Conservation (phyloP, 108 stramenopile genomes). For the Cyclostephanos tholiformis region DNA sequence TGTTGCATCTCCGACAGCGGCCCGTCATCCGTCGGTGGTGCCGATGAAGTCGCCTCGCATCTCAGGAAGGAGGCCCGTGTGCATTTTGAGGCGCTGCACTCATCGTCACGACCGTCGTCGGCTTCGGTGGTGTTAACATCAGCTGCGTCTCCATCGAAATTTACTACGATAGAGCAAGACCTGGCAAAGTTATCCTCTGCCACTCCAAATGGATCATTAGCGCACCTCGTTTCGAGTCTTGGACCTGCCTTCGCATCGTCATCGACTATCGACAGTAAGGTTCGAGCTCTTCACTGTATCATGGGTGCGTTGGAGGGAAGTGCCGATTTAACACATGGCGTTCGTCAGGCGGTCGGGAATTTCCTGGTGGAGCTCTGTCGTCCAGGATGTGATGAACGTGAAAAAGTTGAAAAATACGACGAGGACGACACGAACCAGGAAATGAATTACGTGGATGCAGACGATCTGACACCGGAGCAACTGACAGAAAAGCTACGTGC, state of each 20-base stretch:
- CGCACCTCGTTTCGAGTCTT: constrained; percentile 36
- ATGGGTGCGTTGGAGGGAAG: constrained; percentile 51
- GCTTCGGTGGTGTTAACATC: not conserved
- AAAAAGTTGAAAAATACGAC: constrained; percentile 31
- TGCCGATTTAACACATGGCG: constrained; percentile 36
- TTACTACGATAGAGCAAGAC: constrained; percentile 36
- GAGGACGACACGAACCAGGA: not conserved
- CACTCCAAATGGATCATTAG: constrained; percentile 53
- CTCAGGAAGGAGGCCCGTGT: constrained; percentile 26
- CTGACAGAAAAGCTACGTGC: constrained; percentile 25
- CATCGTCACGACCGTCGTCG: constrained; percentile 4
- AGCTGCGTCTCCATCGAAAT: not conserved
- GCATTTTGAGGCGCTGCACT: constrained; percentile 34
- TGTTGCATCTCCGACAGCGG: constrained; percentile 20
- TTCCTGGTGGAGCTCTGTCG: constrained; percentile 67
- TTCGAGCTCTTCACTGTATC: constrained; percentile 42
- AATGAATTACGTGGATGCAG: constrained; percentile 34
- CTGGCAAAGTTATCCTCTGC: constrained; percentile 28
- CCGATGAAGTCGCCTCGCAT: constrained; percentile 20
- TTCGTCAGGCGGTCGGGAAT: constrained; percentile 52
- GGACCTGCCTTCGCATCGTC: constrained; percentile 32
- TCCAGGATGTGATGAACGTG: constrained; percentile 49
- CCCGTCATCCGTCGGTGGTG: not conserved
- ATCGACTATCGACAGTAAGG: constrained; percentile 5
- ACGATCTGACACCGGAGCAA: constrained; percentile 29